Evolutionary conservation across 257 asterid species (phyloP).

Genomic region (Solanum gracilifrons): DNA sequence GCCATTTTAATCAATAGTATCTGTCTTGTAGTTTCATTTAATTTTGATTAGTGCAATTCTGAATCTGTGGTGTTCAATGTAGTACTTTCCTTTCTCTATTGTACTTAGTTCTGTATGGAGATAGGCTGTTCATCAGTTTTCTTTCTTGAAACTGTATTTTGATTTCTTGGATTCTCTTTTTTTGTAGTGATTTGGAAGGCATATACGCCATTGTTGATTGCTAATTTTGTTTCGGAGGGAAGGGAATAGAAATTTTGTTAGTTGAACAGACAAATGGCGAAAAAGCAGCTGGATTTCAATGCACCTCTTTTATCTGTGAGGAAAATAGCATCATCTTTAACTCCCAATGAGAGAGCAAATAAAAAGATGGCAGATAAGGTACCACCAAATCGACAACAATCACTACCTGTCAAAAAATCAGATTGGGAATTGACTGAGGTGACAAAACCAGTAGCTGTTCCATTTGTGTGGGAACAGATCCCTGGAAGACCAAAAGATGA

Average conservation of each 20-base stretch:
- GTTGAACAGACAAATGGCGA: conserved; percentile 39
- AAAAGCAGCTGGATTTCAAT: conserved; percentile 58
- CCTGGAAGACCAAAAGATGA: conserved; percentile 72
- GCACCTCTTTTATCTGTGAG: conserved; percentile 82
- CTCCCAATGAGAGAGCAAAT: conserved; percentile 29
- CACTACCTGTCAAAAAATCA: conserved; percentile 27
- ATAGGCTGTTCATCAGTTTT: not conserved
- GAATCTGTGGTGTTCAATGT: not conserved
- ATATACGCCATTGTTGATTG: not conserved
- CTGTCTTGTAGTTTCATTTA: not conserved
- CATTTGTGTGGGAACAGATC: conserved; percentile 74
- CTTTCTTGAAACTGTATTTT: not conserved
- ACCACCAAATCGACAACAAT: conserved; percentile 28
- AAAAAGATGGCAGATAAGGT: conserved; percentile 21
- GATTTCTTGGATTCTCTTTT: not conserved
- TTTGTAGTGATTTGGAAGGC: conserved; percentile 1
- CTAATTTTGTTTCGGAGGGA: not conserved
- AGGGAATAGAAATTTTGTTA: not conserved
- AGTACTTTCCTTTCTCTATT: not conserved
- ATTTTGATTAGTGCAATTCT: not conserved
- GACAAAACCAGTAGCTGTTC: conserved; percentile 72
- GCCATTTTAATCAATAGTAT: not conserved
- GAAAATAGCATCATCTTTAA: conserved; percentile 37
- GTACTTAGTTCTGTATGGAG: not conserved
- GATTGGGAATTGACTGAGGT: conserved; percentile 39